Conservation (phyloP, 768 basidiomycete species). For the Hericium coralloides region DNA sequence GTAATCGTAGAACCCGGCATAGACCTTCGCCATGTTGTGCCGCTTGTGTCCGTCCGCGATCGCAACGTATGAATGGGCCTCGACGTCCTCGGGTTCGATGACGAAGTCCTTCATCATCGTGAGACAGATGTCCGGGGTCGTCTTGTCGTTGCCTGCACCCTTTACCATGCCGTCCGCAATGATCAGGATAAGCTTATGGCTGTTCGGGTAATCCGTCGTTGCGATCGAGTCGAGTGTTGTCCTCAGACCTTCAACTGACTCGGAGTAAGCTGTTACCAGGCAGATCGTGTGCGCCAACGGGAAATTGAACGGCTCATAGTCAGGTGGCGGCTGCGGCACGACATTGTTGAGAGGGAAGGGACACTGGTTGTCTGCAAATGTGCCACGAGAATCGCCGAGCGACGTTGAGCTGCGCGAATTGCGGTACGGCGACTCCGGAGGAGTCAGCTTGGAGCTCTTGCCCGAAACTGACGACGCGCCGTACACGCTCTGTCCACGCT, state of each 20-base stretch:
- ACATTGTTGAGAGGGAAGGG: slow-evolving; percentile 91
- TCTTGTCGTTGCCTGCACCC: slow-evolving; percentile 81
- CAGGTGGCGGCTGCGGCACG: slow-evolving; percentile 84
- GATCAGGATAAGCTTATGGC: slow-evolving; percentile 91
- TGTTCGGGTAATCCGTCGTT: slow-evolving; percentile 97
- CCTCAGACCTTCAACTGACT: slow-evolving; percentile 90
- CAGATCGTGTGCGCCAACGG: slow-evolving; percentile 91
- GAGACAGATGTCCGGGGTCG: slow-evolving; percentile 91
- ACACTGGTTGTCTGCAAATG: slow-evolving; percentile 62
- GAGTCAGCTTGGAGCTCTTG: slow-evolving; percentile 44
- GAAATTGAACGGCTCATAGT: slow-evolving; percentile 94
- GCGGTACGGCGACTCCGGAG: slow-evolving; percentile 66
- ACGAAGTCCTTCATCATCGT: slow-evolving; percentile 97
- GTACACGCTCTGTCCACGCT: slow-evolving; percentile 31
- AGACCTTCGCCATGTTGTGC: slow-evolving; percentile 99
- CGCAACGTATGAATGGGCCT: slow-evolving; percentile 93
- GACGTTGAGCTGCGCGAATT: slow-evolving; percentile 81
- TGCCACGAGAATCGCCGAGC: slow-evolving; percentile 43
- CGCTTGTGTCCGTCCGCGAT: slow-evolving; percentile 99
- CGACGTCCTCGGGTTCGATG: slow-evolving; percentile 71
- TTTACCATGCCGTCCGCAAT: slow-evolving; percentile 99
- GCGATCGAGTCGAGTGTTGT: slow-evolving; percentile 98
- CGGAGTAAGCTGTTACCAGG: slow-evolving; percentile 97
- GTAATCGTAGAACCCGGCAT: slow-evolving; percentile 95
- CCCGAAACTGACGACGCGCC: slow-evolving; percentile 22